Base-by-base conservation (phyloP, 2,329 filamentous ascomycete species). In the Fusarium sp. region DNA sequence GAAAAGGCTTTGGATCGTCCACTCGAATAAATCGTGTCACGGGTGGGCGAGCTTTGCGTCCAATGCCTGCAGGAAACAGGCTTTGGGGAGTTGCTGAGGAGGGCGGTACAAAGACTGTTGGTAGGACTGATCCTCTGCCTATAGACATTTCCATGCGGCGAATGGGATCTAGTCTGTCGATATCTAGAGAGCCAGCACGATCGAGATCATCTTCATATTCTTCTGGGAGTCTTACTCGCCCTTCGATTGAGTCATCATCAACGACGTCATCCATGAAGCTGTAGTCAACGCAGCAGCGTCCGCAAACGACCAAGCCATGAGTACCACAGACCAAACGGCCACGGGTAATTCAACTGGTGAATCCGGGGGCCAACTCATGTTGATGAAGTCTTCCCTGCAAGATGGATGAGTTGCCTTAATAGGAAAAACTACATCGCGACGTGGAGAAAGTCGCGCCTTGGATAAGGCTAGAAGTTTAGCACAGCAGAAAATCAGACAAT, bases 321-420 rank as follows among this genome's bases (percentile, higher is more conserved):
- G 75, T 71, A 27, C 79, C 73, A 55, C 82, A 83, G 58, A 82
- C 79, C 33, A 84, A 60, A n/a, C 76, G 76, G 31, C 82, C 81
- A 58, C 49, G 2, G 80, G 76, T 19, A 83, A 75, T 61, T 80
- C 75, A 60, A 76, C 14, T 7, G 46, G 60, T 7, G 10, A 14
- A 3, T 60, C 37, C 4, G 37, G 25, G 8, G 12, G 11, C 51
- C 25, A 31, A 8, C 11, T n/a, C 37, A 23, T 42, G 11, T 19
- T 14, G 37, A 23, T 15, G 10, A 27, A 46, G 9, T 51, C 11
- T 51, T 11, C 8, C 18, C 12, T 35, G 2, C 5, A 0, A 7
- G 18, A 25, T 35, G 9, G n/a, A 3, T 25, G 8, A 3, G 8
- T 25, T 19, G 48, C n/a, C 7, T 19, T 23, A 15, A 16, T 25